Evolutionary conservation across 441 rosid genomes (phyloP), one percentile per base, ranked within the genome.

Genomic region (Aquilaria agallochum): DNA sequence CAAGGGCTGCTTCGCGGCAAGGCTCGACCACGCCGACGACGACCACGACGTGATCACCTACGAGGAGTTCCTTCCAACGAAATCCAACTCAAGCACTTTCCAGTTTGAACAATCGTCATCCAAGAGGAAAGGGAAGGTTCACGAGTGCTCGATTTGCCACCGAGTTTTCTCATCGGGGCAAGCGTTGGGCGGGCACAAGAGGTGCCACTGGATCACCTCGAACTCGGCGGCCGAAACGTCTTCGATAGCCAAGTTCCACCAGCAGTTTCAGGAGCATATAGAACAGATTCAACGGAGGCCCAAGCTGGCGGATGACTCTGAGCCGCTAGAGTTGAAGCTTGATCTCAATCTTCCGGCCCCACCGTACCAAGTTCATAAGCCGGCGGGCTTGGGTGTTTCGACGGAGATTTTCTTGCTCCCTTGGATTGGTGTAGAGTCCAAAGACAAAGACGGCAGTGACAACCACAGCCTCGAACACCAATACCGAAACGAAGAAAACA

Each of bases 161-260:
- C 87, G 97, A 3, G 86, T 88, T 5, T 95, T 92, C 66, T 86
- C 97, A 0, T 87, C 98, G 0, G 98, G 99, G 31, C 99, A 92
- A 73, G 98, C 99, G 1, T 64, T 95, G 34, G 97, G 99, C 3
- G 99, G 99, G 0, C 99, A 95, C 68, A 95, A 95, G 74, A 80
- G 99, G 65, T 95, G 99, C 56, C 99, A 95, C 9, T 95, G 99
- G 99, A 76, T 95, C 70, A 87, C 92, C 12, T 93, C 96, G 11
- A 84, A 88, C 68, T 70, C 85, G 8, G 68, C 80, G 0, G 69
- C 80, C 0, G 88, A 86, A 30, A 44, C 76, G 9, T 60, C 88
- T 11, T 62, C 88, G n/a, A 68, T 80, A 45, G 70, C 76, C 1
- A 87, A 84, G 65, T 73, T 83, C 53, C 79, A 74, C 40, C 86